Conservation (phyloP, 1,284 basidiomycete genomes). For the Irpex sp. region DNA sequence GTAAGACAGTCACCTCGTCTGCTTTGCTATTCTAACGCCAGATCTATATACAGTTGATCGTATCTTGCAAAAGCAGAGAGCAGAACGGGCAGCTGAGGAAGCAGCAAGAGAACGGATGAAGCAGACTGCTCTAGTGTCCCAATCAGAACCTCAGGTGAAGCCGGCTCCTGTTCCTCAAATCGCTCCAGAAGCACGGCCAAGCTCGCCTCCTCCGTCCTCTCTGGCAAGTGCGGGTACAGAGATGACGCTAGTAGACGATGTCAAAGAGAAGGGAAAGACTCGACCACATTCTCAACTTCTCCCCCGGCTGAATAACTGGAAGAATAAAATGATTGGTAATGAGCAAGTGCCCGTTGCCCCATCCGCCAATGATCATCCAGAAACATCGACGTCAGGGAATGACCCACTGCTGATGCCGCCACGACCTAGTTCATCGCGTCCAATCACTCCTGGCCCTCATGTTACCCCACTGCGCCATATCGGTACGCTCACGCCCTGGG, state of each 20-base stretch:
- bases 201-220: not conserved
- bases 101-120: constrained; percentile 27
- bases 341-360: not conserved
- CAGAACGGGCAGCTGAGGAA: constrained; percentile 58
- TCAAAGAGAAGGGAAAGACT: not conserved
- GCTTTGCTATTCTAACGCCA: not conserved
- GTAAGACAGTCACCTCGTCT: constrained; percentile 33
- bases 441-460: constrained; percentile 17
- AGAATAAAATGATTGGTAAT: constrained; percentile 25
- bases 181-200: not conserved
- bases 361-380: not conserved
- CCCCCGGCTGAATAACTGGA: constrained; percentile 24
- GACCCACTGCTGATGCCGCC: constrained; percentile 4
- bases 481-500: constrained; percentile 33
- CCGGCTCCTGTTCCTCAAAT: not conserved
- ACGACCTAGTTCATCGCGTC: constrained; percentile 10
- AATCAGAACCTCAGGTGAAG: not conserved
- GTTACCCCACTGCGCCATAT: constrained; percentile 63
- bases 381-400: not conserved
- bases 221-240: constrained; percentile 8
- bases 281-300: constrained; percentile 13
- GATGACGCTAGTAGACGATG: constrained; percentile 4
- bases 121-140: constrained; percentile 14
- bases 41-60: constrained; percentile 66
- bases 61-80: constrained; percentile 83